Evolutionary conservation across 2,329 filamentous ascomycete species (phyloP).

Genomic region (Orbilia brochopaga): DNA sequence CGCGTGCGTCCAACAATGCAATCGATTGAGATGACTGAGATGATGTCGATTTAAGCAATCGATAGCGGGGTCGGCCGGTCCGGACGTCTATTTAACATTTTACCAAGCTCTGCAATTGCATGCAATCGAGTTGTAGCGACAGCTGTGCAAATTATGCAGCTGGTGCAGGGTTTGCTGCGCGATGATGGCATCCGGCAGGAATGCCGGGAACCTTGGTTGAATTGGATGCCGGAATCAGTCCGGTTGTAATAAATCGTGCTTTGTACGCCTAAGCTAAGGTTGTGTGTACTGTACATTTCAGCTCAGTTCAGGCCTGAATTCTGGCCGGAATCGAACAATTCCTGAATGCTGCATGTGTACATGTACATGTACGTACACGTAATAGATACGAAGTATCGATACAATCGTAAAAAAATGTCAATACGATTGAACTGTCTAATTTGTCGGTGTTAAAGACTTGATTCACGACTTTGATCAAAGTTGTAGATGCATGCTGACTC

Average conservation of each 20-base stretch:
- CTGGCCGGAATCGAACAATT: neutral
- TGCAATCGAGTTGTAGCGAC: neutral
- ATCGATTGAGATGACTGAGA: neutral
- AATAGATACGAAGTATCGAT: no score
- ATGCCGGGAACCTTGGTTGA: conserved; percentile 5
- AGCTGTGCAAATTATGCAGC: conserved; percentile 13
- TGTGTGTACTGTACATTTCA: no score
- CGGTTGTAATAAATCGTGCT: neutral
- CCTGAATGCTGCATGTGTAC: no score
- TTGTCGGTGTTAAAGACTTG: no score
- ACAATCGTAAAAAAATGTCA: no score
- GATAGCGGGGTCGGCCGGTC: neutral
- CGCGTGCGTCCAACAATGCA: no score
- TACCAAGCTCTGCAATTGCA: neutral
- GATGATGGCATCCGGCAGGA: conserved; percentile 33
- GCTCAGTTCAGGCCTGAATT: neutral
- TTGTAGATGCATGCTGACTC: no score
- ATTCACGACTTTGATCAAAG: no score
- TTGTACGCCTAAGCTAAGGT: no score
- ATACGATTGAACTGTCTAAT: no score
- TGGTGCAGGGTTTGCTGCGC: conserved; percentile 41
- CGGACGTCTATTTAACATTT: neutral
- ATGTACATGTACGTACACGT: no score
- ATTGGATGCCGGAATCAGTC: neutral
- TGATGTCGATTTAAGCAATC: neutral